phyloP scores from a whole-genome alignment of 306 rosid genomes.

The Datisca glomerata region DNA sequence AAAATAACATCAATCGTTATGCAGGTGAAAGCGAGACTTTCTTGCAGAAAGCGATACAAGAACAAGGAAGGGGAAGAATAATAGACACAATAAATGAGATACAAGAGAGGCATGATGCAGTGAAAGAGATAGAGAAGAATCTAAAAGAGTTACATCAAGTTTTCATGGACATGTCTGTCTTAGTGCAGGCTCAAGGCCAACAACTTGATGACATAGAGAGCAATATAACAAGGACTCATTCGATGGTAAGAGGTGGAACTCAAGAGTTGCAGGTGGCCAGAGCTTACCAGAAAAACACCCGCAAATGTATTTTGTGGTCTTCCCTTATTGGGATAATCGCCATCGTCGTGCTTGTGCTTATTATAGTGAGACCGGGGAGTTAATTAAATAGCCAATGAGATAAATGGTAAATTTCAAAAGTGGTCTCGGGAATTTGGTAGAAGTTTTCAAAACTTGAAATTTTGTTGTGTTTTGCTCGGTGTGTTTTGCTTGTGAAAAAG shows the following conservation, averaged over 20 bases:
- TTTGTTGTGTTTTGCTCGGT: no score
- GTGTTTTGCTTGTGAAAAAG: no score
- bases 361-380: constrained; percentile 29
- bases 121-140: constrained; percentile 66
- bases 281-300: constrained; percentile 41
- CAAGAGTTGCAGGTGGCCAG: constrained; percentile 41
- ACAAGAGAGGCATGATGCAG: constrained; percentile 76
- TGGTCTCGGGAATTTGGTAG: no score
- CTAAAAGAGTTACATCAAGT: constrained; percentile 83
- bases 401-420: no score
- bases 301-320: constrained; percentile 45
- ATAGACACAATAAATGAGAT: constrained; percentile 76
- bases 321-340: constrained; percentile 43
- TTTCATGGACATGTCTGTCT: constrained; percentile 86
- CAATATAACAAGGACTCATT: constrained; percentile 59
- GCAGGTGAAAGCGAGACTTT: constrained; percentile 93
- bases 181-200: constrained; percentile 73
- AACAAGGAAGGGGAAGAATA: constrained; percentile 65
- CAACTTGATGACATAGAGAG: constrained; percentile 75
- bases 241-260: constrained; percentile 45
- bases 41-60: constrained; percentile 68
- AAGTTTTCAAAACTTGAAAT: no score
- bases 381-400: no score
- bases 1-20: no score
- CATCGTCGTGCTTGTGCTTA: constrained; percentile 34